A percentile compares a stretch with the other conserved stretches of the same genome.
phyloP scores from a whole-genome alignment of 352 stramenopile species.

The Phytophthora fragariae region DNA sequence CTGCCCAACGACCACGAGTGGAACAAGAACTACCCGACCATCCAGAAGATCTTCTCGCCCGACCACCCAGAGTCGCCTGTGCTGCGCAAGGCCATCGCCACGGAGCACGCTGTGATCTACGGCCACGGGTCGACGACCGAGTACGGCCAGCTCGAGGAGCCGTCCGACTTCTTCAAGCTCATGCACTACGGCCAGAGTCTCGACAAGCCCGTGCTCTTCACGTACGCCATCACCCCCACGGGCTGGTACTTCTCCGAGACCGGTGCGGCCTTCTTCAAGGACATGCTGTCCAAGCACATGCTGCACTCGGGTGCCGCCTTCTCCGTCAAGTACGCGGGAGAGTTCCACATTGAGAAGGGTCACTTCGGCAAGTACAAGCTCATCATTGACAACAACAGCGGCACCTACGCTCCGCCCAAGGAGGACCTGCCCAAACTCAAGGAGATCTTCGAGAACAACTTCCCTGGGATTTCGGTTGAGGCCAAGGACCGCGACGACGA shows the following conservation, averaged over 20 bases:
- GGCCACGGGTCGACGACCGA: constrained; percentile 28
- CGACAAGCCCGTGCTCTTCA: constrained; percentile 46
- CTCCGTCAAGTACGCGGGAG: constrained; percentile 41
- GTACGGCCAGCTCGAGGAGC: constrained; percentile 21
- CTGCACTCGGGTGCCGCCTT: constrained; percentile 38
- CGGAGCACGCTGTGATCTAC: constrained; percentile 43
- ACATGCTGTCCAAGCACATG: constrained; percentile 54
- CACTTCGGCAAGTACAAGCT: constrained; percentile 28
- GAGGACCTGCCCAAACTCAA: constrained; percentile 38
- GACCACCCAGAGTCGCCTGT: constrained; percentile 38
- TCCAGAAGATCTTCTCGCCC: constrained; percentile 40
- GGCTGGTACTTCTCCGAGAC: constrained; percentile 54
- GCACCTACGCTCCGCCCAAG: constrained; percentile 42
- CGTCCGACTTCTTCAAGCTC: constrained; percentile 43
- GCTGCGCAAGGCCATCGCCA: constrained; percentile 27
- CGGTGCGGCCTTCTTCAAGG: constrained; percentile 46
- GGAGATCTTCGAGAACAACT: constrained; percentile 39
- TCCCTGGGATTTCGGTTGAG: constrained; percentile 36
- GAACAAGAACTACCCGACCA: constrained; percentile 39
- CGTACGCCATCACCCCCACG: constrained; percentile 42
- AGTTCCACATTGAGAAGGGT: constrained; percentile 41
- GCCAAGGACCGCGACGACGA: constrained; percentile 31
- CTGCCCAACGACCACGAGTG: constrained; percentile 39
- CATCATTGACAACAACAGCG: constrained; percentile 52
- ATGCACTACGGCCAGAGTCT: constrained; percentile 31